Evolutionary conservation across 768 basidiomycete species (phyloP), one percentile per base, ranked within the genome.

Genomic region (Agrocybe pediades): DNA sequence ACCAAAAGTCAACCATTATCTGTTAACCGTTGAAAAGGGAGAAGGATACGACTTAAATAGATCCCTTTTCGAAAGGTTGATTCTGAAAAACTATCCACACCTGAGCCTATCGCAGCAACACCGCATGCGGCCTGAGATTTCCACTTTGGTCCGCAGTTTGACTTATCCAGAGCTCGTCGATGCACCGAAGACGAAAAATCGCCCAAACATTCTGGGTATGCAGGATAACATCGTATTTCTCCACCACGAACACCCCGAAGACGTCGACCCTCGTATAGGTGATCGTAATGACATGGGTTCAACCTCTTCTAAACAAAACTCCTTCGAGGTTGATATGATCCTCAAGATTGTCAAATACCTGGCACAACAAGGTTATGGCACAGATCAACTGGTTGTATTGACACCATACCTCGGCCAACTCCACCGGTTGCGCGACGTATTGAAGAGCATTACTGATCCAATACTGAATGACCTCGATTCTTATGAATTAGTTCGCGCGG

Each of bases 91-190:
- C 0, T 89, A 83, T 60, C 87, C 87, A 0, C 87, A 89, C 62
- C 58, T 68, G 43, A 82, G 76, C 0, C 77, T 89, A 16, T 63
- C 58, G 0, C 62, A 76, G 41, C 88, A 89, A 55, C 87, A 88
- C 61, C 81, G 88, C 11, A 89, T 89, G 88, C 76, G 87, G 7
- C 88, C 87, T 0, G 86, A 88, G 56, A 88, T 89, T 11, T 86
- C 88, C 6, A 60, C 74, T 0, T 70, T 88, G 20, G 76, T 89
- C 27, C 79, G 87, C 13, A 61, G 71, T 7, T 72, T 89, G 15
- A 88, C 86, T 0, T 89, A 90, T 58, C 84, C 84, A 0, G 82
- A 82, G 15, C 79, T 89, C 9, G 60, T 70, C 1, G 87, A 89
- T 53, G 84, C 82, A 0, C 64, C 74, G 0, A 65, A 55, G 16